Evolutionary conservation across 1,284 basidiomycete genomes (phyloP).

Genomic region (Leccinum proximum): DNA sequence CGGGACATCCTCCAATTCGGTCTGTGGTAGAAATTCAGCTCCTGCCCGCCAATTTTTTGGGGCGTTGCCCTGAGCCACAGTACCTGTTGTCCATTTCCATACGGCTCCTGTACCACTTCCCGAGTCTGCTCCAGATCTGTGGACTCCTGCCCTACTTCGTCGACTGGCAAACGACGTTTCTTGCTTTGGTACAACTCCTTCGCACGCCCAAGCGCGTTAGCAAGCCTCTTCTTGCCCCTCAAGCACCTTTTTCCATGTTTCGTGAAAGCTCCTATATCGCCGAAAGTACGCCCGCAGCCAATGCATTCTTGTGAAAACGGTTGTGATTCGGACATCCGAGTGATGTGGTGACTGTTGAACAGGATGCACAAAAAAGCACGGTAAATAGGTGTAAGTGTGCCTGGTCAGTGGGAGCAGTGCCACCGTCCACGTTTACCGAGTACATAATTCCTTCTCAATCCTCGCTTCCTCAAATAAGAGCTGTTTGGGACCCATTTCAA

Average conservation of each 20-base stretch:
- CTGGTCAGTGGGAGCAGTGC: too few species aligned
- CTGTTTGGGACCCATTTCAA: slow-evolving; percentile 96
- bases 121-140: background rate
- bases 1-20: background rate
- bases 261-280: background rate
- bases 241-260: background rate
- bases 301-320: background rate
- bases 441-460: slow-evolving; percentile 67
- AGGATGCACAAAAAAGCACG: too few species aligned
- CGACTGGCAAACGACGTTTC: background rate
- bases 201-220: background rate
- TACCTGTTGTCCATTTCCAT: background rate
- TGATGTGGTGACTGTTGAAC: too few species aligned
- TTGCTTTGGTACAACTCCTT: background rate
- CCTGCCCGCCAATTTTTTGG: background rate
- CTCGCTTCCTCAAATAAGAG: slow-evolving; percentile 87
- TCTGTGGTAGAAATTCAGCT: background rate
- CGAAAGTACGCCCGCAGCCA: background rate
- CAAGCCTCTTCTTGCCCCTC: background rate
- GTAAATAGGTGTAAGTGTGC: too few species aligned
- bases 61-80: background rate
- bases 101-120: background rate
- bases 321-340: background rate
- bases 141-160: background rate
- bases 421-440: too few species aligned